Base-by-base conservation (phyloP, 2,329 filamentous ascomycete genomes). In the Aureobasidium vineae region DNA sequence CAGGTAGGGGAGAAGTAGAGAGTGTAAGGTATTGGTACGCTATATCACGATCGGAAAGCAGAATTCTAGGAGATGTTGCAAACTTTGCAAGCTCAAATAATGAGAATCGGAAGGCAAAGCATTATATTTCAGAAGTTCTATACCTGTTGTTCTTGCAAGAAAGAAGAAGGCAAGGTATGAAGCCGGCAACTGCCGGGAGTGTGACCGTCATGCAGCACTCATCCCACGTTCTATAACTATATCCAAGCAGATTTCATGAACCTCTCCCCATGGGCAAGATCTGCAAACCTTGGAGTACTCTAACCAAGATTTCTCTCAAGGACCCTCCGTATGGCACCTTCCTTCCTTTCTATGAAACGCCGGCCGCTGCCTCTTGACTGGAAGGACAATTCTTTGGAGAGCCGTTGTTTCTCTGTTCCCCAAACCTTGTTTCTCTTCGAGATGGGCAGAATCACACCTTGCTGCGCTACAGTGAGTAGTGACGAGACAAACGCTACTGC, bases 201-300 rank as follows among this genome's bases (percentile, higher is more conserved):
- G 21, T 15, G 1, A 19, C 19, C 21, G 36, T 16, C 45, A 16
- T 6, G 3, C 43, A 26, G n/a, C 23, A 15, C 7, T 15, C 5
- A 5, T n/a, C 1, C 6, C 11, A 15, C 21, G 53, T 56, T 56
- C 33, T 26, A 16, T 38, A 56, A 23, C 10, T 1, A 8, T 8
- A 33, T 59, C 23, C 11, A 15, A 5, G 1, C 31, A 54, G 16
- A 54, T 28, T 13, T 10, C 21, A 40, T 19, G n/a, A 43, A 15
- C 21, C 15, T n/a, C 21, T 41, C 59, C 59, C 59, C 59, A 63
- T 63, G 59, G 59, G 59, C 45, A 63, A 16, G 43, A 63, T 52
- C 57, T 49, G 36, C 57, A 49, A 41, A 61, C 57, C 56, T 49
- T 36, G 31, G 41, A 43, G 19, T 11, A 21, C 19, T 38, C 28